These are phyloP conservation scores for Phylloporus arenicola DNA, from an alignment of 768 basidiomycete species.

Conservation along the genomic window DNA sequence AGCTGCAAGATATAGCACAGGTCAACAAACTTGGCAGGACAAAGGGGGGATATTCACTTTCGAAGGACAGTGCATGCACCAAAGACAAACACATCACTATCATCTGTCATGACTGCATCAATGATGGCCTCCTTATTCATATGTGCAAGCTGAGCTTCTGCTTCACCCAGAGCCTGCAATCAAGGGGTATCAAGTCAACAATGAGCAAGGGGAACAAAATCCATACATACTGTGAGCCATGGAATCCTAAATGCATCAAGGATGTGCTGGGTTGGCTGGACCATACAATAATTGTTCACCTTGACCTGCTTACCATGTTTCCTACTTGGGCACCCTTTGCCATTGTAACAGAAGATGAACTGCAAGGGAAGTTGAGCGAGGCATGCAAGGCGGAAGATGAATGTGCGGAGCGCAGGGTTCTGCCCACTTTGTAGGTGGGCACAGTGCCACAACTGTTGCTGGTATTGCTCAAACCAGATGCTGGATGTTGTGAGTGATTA, in stretches of 20 bases:
- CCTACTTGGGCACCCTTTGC: not conserved
- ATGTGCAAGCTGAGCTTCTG: not conserved
- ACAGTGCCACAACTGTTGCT: too few species aligned
- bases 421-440: too few species aligned
- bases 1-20: constrained; percentile 1
- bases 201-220: not conserved
- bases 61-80: constrained; percentile 1
- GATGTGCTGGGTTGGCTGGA: not conserved
- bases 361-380: too few species aligned
- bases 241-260: not conserved
- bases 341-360: not conserved
- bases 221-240: not conserved
- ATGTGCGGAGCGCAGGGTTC: not conserved
- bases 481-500: too few species aligned
- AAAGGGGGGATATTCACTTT: not conserved
- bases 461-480: too few species aligned
- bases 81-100: constrained; percentile 5
- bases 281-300: constrained; percentile 3
- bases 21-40: not conserved
- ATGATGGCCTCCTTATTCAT: not conserved
- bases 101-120: constrained; percentile 1
- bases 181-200: not conserved
- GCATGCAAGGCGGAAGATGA: not conserved
- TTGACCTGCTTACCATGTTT: not conserved
- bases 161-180: not conserved